Base-by-base conservation (phyloP, 73 alveolate species). In the Symbiodinium natans region DNA sequence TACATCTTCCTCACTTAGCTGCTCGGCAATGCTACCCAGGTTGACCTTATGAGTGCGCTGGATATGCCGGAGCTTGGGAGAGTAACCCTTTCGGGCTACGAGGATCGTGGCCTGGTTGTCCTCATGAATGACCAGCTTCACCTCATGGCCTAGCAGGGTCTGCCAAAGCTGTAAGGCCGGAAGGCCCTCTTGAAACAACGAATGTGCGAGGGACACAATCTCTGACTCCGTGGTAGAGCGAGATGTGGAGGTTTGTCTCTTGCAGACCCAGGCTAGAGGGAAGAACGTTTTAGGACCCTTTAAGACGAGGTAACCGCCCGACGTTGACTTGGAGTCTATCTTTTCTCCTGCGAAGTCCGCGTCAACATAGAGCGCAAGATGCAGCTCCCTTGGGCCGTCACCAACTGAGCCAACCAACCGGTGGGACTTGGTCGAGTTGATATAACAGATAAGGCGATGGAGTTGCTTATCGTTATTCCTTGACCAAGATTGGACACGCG, bases 71-170 rank as follows among this genome's bases (percentile, higher is more conserved):
- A 83, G 31, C 43, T 83, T 83, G 3, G 92, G 92, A 39, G 80
- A 43, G 33, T 83, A 83, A 2, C 92, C 92, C 31, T 83, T 83
- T 7, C 77, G 31, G 1, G 42, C 46, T 1, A 23, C 92, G 8
- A 42, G 17, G 77, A 83, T 83, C 11, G 92, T 83, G 92, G 92
- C 92, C 21, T 83, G 92, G 19, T 83, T 83, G 46, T 83, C 92
- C 46, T 83, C 92, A 29, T 13, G 42, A 2, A 25, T 9, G 29
- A 33, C 10, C 34, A 83, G 92, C 2, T 25, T 42, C 23, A 83
- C 77, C 33, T 56, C 7, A 48, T 46, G 75, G 33, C 42, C 36
- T 4, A 83, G 19, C 23, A 83, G 77, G 46, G 1, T 33, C 43
- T 42, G 77, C 92, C 92, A 83, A 0, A 83, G 33, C 77, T 25